phyloP scores from a whole-genome alignment of 306 rosid genomes.

The Vicia villosa region DNA sequence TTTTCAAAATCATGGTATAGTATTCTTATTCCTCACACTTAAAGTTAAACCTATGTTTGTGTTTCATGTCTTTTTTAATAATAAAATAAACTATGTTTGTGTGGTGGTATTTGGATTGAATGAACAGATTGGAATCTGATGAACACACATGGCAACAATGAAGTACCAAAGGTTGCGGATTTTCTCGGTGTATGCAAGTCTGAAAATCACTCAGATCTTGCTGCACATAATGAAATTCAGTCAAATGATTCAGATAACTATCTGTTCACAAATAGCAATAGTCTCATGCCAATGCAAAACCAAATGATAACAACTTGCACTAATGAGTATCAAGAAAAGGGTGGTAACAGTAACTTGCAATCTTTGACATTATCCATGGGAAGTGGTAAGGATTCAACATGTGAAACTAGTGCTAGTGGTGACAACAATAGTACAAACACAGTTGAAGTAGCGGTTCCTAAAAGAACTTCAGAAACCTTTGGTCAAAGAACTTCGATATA shows the following conservation, averaged over 20 bases:
- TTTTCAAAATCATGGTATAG: slow-evolving; percentile 70
- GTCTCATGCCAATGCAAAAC: slow-evolving; percentile 57
- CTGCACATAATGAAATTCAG: slow-evolving; percentile 58
- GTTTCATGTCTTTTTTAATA: neutral
- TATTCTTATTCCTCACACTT: neutral
- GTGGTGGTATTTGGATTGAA: neutral
- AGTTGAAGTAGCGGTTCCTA: slow-evolving; percentile 62
- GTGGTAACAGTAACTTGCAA: slow-evolving; percentile 58
- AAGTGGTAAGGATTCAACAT: slow-evolving; percentile 75
- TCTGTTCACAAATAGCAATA: slow-evolving; percentile 51
- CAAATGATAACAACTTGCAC: slow-evolving; percentile 47
- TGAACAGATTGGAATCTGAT: slow-evolving; percentile 86
- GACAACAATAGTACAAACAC: slow-evolving; percentile 43
- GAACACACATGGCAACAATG: slow-evolving; percentile 49
- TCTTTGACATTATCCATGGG: slow-evolving; percentile 91
- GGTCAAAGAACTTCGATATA: slow-evolving; percentile 98
- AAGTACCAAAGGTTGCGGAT: slow-evolving; percentile 94
- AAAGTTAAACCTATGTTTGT: neutral
- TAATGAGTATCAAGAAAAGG: slow-evolving; percentile 70
- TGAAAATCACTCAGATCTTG: slow-evolving; percentile 79
- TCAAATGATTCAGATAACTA: slow-evolving; percentile 61
- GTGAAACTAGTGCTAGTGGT: slow-evolving; percentile 63
- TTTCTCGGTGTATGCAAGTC: slow-evolving; percentile 89
- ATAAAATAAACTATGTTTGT: neutral
- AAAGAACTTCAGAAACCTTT: slow-evolving; percentile 84